phyloP scores from a whole-genome alignment of 2,329 filamentous ascomycete genomes.

The Capronia coronata region DNA sequence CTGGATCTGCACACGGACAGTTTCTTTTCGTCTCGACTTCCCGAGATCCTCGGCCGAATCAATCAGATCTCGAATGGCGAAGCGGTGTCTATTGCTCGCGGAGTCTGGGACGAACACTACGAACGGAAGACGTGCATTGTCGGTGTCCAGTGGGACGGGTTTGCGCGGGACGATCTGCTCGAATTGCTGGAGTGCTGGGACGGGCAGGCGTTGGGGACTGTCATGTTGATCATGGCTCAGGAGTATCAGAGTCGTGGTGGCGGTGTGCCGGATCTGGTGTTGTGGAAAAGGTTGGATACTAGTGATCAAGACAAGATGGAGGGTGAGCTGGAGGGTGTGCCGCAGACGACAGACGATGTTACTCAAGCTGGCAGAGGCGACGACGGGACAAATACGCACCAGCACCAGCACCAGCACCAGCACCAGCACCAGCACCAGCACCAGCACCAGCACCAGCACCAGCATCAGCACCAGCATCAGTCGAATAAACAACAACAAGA shows the following conservation, averaged over 20 bases:
- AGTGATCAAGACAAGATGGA: slow-evolving; percentile 18
- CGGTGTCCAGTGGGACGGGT: slow-evolving; percentile 78
- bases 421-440: too few relatives aligned
- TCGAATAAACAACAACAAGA: too few relatives aligned
- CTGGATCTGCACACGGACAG: slow-evolving; percentile 87
- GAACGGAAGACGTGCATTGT: slow-evolving; percentile 76
- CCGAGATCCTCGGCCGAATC: slow-evolving; percentile 80
- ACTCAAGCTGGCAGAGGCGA: too few relatives aligned
- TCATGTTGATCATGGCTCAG: slow-evolving; percentile 92
- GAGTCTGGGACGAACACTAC: slow-evolving; percentile 62
- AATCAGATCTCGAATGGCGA: slow-evolving; percentile 81
- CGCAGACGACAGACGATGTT: too few relatives aligned
- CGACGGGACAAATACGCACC: too few relatives aligned
- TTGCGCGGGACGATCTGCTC: slow-evolving; percentile 67
- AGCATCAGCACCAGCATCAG: too few relatives aligned
- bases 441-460: too few relatives aligned
- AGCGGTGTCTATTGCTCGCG: slow-evolving; percentile 59
- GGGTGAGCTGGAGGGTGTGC: too few relatives aligned
- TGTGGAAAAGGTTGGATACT: slow-evolving; percentile 58
- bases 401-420: too few relatives aligned
- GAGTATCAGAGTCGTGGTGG: slow-evolving; percentile 83
- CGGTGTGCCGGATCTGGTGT: slow-evolving; percentile 84
- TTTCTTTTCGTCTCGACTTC: slow-evolving; percentile 79
- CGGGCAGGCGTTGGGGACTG: slow-evolving; percentile 68
- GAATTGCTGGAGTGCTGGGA: slow-evolving; percentile 75